Evolutionary conservation across 805 yeast species (phyloP), one percentile per base, ranked within the genome.

Genomic region (Metschnikowia lachancei): DNA sequence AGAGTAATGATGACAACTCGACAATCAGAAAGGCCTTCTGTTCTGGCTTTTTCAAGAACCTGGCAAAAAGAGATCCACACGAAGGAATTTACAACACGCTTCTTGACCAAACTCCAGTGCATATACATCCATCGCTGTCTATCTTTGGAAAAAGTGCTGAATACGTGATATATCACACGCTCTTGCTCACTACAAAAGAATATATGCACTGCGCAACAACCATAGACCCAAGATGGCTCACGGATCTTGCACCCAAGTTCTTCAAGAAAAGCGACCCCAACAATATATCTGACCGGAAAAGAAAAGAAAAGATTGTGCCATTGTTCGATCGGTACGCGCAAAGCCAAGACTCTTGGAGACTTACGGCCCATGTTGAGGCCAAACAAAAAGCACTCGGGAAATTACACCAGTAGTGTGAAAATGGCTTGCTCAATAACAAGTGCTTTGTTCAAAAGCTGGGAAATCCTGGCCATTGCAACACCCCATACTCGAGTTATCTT

Each of bases 171-270:
- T 91, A 88, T 58, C 90, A 90, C 58, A 86, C 90, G 28, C 73
- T 90, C 43, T 78, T 90, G 26, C 73, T 89, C 53, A 92, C 99
- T 0, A 78, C 86, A 13, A 82, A 83, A 59, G 98, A 92, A 72
- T 94, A 87, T 60, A 89, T 92, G 96, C 86, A 94, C 46, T 89
- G 89, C 56, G 83, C 85, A 24, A 85, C 91, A 14, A 77, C 78
- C n/a, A 80, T 94, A 30, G 90, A 89, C 42, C 87, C 96, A 0
- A 75, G 74, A 51, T 87, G 96, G 96, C 69, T 92, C 28, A 67
- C 80, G 39, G 78, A 84, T 63, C 65, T 64, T 39, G 89, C 91
- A 7, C 88, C 91, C 3, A 81, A 78, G 36, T 89, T 83, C 64
- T 92, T 85, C 74, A 80, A 80, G 59, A 76, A 74, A 14, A 76